Conservation (phyloP, 2,329 filamentous ascomycete species). For the Fonsecaea nubica region DNA sequence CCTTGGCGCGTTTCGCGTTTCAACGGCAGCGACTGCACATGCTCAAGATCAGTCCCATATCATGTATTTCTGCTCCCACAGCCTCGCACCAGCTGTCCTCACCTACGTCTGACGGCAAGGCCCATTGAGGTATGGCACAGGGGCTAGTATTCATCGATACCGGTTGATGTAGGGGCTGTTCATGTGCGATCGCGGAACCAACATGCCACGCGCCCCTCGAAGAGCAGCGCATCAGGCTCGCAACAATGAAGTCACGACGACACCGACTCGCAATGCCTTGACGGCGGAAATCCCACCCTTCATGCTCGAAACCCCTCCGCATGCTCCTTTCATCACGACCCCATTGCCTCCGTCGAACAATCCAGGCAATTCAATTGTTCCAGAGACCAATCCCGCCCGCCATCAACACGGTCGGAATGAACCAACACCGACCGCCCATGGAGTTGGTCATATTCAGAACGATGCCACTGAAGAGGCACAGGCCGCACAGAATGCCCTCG, state of each 20-base stretch:
- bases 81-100: neutral
- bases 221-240: slow-evolving; percentile 32
- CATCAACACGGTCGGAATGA: slow-evolving; percentile 31
- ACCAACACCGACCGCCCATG: slow-evolving; percentile 32
- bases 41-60: too few species aligned
- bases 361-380: slow-evolving; percentile 33
- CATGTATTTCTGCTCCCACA: neutral
- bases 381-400: slow-evolving; percentile 30
- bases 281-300: slow-evolving; percentile 42
- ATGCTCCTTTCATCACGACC: slow-evolving; percentile 41
- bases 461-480: slow-evolving; percentile 26
- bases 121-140: slow-evolving; percentile 17
- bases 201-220: slow-evolving; percentile 39
- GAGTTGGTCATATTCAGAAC: slow-evolving; percentile 19
- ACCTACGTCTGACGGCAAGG: neutral
- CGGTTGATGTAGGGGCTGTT: slow-evolving; percentile 12
- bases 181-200: slow-evolving; percentile 1
- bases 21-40: neutral
- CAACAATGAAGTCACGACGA: slow-evolving; percentile 33
- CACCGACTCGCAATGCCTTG: slow-evolving; percentile 40
- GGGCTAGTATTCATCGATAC: slow-evolving; percentile 1
- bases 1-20: neutral
- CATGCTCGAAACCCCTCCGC: slow-evolving; percentile 42
- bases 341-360: slow-evolving; percentile 36
- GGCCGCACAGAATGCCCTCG: slow-evolving; percentile 28